These are phyloP conservation scores for Eudorina sp. DNA, from an alignment of 139 green algal species.

Conservation along the genomic window DNA sequence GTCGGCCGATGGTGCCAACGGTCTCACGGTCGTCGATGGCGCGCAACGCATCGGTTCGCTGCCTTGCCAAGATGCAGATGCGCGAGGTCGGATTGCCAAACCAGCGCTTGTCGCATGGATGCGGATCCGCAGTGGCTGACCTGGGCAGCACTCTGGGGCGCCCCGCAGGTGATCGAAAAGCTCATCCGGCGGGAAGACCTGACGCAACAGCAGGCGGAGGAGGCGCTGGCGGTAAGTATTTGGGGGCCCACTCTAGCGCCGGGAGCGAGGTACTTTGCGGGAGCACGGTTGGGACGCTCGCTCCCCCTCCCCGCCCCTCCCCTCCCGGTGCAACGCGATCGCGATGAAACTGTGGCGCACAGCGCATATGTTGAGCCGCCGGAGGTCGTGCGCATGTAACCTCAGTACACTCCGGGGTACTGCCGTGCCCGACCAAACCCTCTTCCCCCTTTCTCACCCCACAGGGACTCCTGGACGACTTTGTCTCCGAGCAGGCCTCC, in stretches of 20 bases:
- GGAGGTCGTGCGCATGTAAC: too few species aligned
- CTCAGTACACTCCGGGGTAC: too few species aligned
- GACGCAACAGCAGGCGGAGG: slow-evolving; percentile 71
- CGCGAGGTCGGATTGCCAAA: slow-evolving; percentile 30
- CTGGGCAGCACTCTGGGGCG: background rate
- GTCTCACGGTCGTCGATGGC: background rate
- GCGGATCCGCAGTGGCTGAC: background rate
- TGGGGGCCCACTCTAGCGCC: too few species aligned
- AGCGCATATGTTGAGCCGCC: too few species aligned
- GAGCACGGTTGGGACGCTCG: too few species aligned
- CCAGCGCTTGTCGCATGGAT: background rate
- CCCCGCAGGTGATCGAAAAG: slow-evolving; percentile 76
- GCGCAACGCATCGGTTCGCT: background rate
- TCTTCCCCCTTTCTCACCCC: background rate
- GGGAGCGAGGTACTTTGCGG: too few species aligned
- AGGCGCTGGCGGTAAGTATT: slow-evolving; percentile 67
- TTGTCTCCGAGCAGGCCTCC: slow-evolving; percentile 84
- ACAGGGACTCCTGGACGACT: slow-evolving; percentile 80
- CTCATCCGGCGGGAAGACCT: slow-evolving; percentile 82
- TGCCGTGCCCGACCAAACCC: background rate
- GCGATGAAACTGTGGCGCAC: too few species aligned
- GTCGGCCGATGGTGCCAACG: background rate
- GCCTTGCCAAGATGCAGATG: slow-evolving; percentile 50
- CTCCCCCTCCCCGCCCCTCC: too few species aligned
- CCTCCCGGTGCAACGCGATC: too few species aligned